Base-by-base conservation (phyloP, 306 rosid species). In the Morella rubra region DNA sequence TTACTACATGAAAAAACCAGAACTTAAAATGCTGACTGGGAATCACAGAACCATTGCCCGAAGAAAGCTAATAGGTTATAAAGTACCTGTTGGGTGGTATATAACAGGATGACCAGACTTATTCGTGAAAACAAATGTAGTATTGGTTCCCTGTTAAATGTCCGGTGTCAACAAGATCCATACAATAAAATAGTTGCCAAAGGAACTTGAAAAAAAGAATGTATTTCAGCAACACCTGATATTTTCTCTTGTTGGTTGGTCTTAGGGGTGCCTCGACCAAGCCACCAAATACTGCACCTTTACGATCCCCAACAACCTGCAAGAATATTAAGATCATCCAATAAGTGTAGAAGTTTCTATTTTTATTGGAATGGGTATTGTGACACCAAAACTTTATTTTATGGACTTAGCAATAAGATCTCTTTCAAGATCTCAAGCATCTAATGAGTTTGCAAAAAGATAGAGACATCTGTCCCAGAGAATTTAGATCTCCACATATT, bases 271-370 rank as follows among this genome's bases (percentile, higher is more conserved):
- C 96, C 84, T 94, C 98, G 76, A 94, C 88, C 85, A 94, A 81
- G 83, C 97, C 90, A 8, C 96, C 98, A 85, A 94, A 94, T n/a
- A 92, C 96, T 18, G 94, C 97, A 81, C 96, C 98, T 82, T 79
- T 84, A 76, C 81, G 85, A 71, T 94, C 97, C 61, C 96, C 93
- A 69, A 94, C 93, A 86, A 91, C 91, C 98, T 93, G 83, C 61
- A 86, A 81, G 65, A 54, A 40, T 68, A 64, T 67, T 13, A 56
- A 11, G 27, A n/a, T 65, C 47, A 78, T 13, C 37, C 42, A 27
- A 42, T 42, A 42, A 66, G 47, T 64, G 44, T 46, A 40, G 10
- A 64, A 18, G 0, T 5, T 44, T 24, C 37, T 41, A 47, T 15
- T 37, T 16, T 8, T 44, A 72, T 32, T 52, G 27, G 2, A 62